These are phyloP conservation scores for Excoecaria agallocha DNA, from an alignment of 345 rosid species.

Conservation along the genomic window DNA sequence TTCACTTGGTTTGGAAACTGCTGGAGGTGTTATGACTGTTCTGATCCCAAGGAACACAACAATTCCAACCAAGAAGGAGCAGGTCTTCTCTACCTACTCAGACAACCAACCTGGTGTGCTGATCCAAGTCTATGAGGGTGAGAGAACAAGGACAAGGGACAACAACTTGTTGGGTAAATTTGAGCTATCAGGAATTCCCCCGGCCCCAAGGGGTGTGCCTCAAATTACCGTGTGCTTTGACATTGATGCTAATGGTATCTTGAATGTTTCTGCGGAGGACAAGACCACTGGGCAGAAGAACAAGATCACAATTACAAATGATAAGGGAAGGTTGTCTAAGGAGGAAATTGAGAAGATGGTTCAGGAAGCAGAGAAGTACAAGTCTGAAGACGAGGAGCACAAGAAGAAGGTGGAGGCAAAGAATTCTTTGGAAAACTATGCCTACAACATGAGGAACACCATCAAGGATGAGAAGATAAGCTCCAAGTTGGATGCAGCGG, in stretches of 20 bases:
- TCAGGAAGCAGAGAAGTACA: constrained; percentile 11
- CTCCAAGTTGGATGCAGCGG: background rate
- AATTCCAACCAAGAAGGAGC: constrained; percentile 3
- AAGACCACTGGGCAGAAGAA: background rate
- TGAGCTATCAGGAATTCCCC: background rate
- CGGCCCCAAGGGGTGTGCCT: constrained; percentile 10
- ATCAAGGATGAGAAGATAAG: background rate
- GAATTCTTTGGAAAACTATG: background rate
- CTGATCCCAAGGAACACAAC: constrained; percentile 13
- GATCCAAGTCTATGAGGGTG: constrained; percentile 6
- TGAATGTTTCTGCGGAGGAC: constrained; percentile 9
- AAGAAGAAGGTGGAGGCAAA: background rate
- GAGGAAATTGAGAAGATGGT: background rate
- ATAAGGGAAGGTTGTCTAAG: constrained; percentile 5
- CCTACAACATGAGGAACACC: background rate
- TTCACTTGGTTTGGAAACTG: constrained; percentile 28
- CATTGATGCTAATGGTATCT: constrained; percentile 2
- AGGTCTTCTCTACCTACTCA: background rate
- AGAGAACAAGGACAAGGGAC: background rate
- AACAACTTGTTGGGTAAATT: constrained; percentile 10
- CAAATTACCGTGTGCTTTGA: constrained; percentile 4
- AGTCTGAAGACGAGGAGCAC: constrained; percentile 1
- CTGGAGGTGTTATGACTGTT: constrained; percentile 32
- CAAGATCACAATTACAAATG: constrained; percentile 4
- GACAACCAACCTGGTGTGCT: background rate